Evolutionary conservation across 2,329 filamentous ascomycete species (phyloP), one percentile per base, ranked within the genome.

Genomic region (Cadophora malorum): DNA sequence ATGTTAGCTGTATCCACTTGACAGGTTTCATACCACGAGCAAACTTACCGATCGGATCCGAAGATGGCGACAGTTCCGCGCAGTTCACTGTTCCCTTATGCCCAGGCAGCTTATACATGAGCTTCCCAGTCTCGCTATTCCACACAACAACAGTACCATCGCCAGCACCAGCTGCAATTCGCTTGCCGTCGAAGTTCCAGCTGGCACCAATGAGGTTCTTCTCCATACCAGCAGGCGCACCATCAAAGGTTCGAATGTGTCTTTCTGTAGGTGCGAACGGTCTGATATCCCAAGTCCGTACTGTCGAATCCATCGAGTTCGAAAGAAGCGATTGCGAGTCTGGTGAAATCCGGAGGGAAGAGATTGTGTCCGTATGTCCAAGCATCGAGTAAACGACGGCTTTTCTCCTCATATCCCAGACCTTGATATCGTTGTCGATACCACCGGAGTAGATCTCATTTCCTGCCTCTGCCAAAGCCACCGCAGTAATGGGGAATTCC

Each of bases 21-120:
- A 55, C 35, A 25, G 5, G 47, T 65, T 21, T 55, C 60, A 55
- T 19, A 45, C 45, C 14, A 38, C 56, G 16, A 33, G 38, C 38
- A 70, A 45, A 89, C 93, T 89, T 86, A 97, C 94, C 86, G 70
- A 97, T 91, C 23, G 94, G 93, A 74, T 97, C 94, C 69, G 91
- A 88, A 49, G 87, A 87, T 4, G 95, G 94, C 60, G 93, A 91
- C 78, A 99, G 96, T 74, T 96, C 91, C 65, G 95, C 95, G 78
- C 95, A 94, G 78, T 98, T 99, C 63, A 98, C 96, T 0, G 92
- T 93, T 41, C 95, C 96, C 80, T 94, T 96, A 79, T 99, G 96
- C 0, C 96, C 96, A 0, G 96, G 96, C 63, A 99, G 84, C 81
- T 98, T 98, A 81, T 97, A 96, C 71, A 97, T 80, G 74, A 99